Conservation (phyloP, 169 alveolate species). For the Cryptosporidium ubiquitum region DNA sequence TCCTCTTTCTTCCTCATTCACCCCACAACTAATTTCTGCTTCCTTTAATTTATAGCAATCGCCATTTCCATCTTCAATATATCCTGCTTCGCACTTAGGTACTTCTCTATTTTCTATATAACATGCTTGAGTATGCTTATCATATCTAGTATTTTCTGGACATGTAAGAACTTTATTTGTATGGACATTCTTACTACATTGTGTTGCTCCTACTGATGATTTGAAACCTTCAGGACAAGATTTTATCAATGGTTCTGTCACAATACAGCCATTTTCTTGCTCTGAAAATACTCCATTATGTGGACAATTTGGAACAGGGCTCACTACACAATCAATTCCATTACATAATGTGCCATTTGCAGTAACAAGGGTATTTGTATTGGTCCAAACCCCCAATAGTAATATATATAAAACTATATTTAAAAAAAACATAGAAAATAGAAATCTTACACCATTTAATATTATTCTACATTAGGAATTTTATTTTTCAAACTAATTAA, state of each 20-base stretch:
- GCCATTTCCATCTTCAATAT: conserved; percentile 63
- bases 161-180: conserved; percentile 49
- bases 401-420: not conserved
- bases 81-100: conserved; percentile 45
- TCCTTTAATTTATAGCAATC: conserved; percentile 52
- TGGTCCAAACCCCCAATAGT: not conserved
- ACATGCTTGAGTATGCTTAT: conserved; percentile 22
- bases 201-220: conserved; percentile 7
- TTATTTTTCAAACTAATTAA: not conserved
- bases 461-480: not conserved
- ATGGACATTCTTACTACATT: conserved; percentile 61
- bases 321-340: conserved; percentile 17
- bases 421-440: not conserved
- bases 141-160: conserved; percentile 49
- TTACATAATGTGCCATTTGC: conserved; percentile 10
- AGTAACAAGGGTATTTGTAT: not conserved
- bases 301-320: conserved; percentile 63
- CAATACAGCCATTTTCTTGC: conserved; percentile 62
- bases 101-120: conserved; percentile 36
- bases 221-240: conserved; percentile 56
- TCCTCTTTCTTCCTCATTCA: conserved; percentile 13
- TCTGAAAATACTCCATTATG: conserved; percentile 51
- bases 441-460: not conserved
- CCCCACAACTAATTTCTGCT: conserved; percentile 44
- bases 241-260: conserved; percentile 45